Percentiles rank a stretch among this genome's conserved stretches.
phyloP scores from a whole-genome alignment of 1,284 basidiomycete species.

The Takashimella koratensis region DNA sequence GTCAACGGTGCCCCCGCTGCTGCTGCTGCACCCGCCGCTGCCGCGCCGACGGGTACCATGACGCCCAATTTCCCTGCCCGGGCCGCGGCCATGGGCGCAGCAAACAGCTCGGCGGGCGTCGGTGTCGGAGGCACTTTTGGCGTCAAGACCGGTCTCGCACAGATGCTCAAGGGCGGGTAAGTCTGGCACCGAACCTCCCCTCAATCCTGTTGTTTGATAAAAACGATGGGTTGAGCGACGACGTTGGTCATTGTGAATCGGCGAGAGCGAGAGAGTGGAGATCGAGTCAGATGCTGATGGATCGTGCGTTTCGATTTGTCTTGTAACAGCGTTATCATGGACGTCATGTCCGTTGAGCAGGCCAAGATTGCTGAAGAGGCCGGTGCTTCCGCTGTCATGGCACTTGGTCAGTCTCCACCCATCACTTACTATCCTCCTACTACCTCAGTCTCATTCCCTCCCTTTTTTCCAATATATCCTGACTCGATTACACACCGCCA shows the following conservation, averaged over 20 bases:
- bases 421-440: neutral
- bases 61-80: neutral
- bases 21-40: conserved; percentile 33
- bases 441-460: neutral
- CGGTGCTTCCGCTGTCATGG: conserved; percentile 98
- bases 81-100: conserved; percentile 10
- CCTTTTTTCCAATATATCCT: neutral
- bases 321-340: conserved; percentile 77
- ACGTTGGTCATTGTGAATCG: neutral
- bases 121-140: conserved; percentile 73
- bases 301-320: neutral
- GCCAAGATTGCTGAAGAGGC: conserved; percentile 97
- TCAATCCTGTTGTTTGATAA: neutral
- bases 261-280: neutral
- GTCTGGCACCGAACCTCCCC: too few species aligned
- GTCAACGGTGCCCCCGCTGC: conserved; percentile 40
- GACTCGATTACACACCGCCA: neutral
- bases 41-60: conserved; percentile 4
- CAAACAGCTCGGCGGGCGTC: conserved; percentile 15
- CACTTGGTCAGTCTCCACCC: conserved; percentile 52
- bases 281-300: neutral
- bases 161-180: conserved; percentile 78
- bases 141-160: conserved; percentile 89
- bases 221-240: neutral
- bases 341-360: conserved; percentile 59